phyloP scores from a whole-genome alignment of 2,329 filamentous ascomycete species.

The Pseudophaeomoniella oleicola region DNA sequence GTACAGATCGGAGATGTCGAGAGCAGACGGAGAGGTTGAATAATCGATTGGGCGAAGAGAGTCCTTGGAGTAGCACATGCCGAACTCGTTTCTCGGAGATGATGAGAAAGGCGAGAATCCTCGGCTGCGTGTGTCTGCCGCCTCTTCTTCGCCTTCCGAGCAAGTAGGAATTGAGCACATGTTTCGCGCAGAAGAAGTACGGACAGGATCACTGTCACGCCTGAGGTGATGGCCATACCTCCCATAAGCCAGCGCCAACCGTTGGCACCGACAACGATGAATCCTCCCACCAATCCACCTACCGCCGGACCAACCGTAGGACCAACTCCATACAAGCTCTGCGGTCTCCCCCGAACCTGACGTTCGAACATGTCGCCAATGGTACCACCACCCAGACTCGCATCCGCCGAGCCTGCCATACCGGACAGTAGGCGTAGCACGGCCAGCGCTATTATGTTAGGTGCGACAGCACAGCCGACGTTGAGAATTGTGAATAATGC shows the following conservation, averaged over 20 bases:
- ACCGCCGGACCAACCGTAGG: constrained; percentile 43
- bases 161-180: no score
- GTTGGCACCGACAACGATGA: constrained; percentile 14
- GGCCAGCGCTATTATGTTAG: constrained; percentile 68
- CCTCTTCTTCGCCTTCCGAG: no score
- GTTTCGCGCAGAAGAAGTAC: no score
- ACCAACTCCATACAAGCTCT: constrained; percentile 64
- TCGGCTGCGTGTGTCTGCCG: no score
- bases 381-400: constrained; percentile 57
- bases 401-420: constrained; percentile 40
- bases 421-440: constrained; percentile 57
- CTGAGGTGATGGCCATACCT: constrained; percentile 23
- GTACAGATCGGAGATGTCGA: no score
- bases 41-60: no score
- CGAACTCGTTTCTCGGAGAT: no score
- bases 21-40: no score
- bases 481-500: constrained; percentile 63
- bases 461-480: constrained; percentile 66
- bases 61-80: no score
- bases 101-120: no score
- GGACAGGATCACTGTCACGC: no score
- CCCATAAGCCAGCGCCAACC: constrained; percentile 35
- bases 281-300: constrained; percentile 28
- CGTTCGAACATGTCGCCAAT: constrained; percentile 65
- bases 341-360: constrained; percentile 58